Evolutionary conservation across 1,139 yeast genomes (phyloP), one percentile per base, ranked within the genome.

Genomic region (Casaregolazyma lundiana): DNA sequence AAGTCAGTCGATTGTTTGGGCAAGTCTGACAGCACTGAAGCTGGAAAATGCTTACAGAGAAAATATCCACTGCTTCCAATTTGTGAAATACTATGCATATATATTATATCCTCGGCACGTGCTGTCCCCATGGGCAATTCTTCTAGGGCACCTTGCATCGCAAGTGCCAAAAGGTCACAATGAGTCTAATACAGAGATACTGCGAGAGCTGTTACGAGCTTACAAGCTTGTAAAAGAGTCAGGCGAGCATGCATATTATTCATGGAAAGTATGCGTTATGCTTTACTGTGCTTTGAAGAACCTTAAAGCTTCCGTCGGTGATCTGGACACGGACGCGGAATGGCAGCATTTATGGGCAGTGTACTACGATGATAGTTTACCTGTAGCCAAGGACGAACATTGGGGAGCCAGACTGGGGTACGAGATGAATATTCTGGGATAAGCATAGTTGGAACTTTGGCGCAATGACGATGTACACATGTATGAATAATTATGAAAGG

Each of bases 261-360:
- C 47, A 13, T 53, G 56, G 56, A 45, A 48, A 17, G 50, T 51
- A 26, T 53, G 53, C 29, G 22, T 53, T 18, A 22, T 36, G 15
- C 43, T 50, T 47, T 36, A 48, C 36, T 43, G 49, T 24, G 35
- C 41, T n/a, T 34, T 46, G 43, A 35, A 29, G 21, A 41, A 37
- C 29, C 26, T 45, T 19, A 35, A 35, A 21, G 18, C 19, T 6
- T 19, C 26, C 3, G 35, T 29, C 6, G 35, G 18, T 13, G 26
- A 36, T 8, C 7, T 35, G 38, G 38, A 34, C 6, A 34, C 19
- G 22, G 35, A 20, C n/a, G 15, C 35, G 13, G 39, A 34, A n/a
- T 41, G 38, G 44, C 13, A 35, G 17, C 34, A 15, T 18, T 21
- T 22, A 6, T 40, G 43, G 43, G 21, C 26, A 3, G 13, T n/a